Evolutionary conservation across 257 asterid species (phyloP), one percentile per base, ranked within the genome.

Genomic region (Dorcoceras hygrometricum): DNA sequence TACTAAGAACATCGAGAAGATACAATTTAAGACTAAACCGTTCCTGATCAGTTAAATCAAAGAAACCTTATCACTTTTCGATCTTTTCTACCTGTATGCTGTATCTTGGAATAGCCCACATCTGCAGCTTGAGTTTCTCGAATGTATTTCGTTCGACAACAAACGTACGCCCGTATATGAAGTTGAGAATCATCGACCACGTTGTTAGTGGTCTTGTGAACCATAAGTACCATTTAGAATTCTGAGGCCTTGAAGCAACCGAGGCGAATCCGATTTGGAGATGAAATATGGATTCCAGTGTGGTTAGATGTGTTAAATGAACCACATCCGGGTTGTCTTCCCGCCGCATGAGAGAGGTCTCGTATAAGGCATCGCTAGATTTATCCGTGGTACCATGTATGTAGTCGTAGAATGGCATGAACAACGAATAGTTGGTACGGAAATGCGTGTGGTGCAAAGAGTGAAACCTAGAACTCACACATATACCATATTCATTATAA

Each of bases 391-490:
- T 86, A 8, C 86, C 84, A 48, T 83, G 82, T 20, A 83, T 72
- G 71, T 70, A 79, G 77, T 86, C 93, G 39, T 86, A 86, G 23
- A 86, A 56, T 1, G 93, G 89, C 89, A 86, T 83, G 83, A 86
- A 86, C 51, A 86, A 62, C 4, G 83, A 74, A 26, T 86, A 84
- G 60, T 86, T 84, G 2, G 88, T 86, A 19, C 94, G 78, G 16
- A 86, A 86, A 14, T 76, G 90, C n/a, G 94, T 86, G 62, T 86
- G 94, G 36, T 86, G 90, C 70, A 86, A 39, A 4, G 94, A 86
- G 79, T 84, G 90, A 65, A 67, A 86, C 82, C 94, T 86, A n/a
- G n/a, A n/a, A n/a, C n/a, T n/a, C n/a, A n/a, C n/a, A n/a, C n/a
- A n/a, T n/a, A n/a, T n/a, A n/a, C n/a, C n/a, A 39, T 39, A 11